Base-by-base conservation (phyloP, 2,329 filamentous ascomycete species). In the Nothomitra cinnamomea region DNA sequence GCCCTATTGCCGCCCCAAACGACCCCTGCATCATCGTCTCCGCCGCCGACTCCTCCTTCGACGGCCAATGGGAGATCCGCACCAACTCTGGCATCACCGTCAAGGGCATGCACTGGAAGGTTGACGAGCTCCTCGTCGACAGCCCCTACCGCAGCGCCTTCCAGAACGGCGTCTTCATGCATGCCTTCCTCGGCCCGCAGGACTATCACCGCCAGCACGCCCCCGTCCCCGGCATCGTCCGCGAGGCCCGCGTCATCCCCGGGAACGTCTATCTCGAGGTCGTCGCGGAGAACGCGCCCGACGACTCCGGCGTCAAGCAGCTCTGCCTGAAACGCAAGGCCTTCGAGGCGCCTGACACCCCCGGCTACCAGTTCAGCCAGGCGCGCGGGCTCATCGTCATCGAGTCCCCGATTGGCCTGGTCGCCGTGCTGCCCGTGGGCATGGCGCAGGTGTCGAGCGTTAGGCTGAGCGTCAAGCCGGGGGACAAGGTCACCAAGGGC, bases 391-490 rank as follows among this genome's bases (percentile, higher is more conserved):
- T 67, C 21, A 57, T 71, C 1, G 53, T 72, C n/a, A 65, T 72
- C 12, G 63, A 71, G 0, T 67, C 64, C 3, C 56, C 62, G 0
- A 55, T 66, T 12, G 68, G 69, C 1, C 57, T 64, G 17, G 68
- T 72, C 3, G 70, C 67, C 1, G 61, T 72, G 17, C 52, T 72
- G 24, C 69, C 69, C 0, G 67, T 72, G 52, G 69, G 69, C 7
- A 72, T 72, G 69, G 69, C 67, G 3, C 64, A 67, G 28, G 66
- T 72, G 0, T 71, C 69, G 1, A 70, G 67, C 2, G 66, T 72
- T 2, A 61, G 62, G 21, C 42, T 69, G 15, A 63, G 61, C 45
- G 52, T 60, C 10, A 57, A 58, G 25, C 43, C 56, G 32, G 65
- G 58, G 0, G 56, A 61, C 15, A 24, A 25, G 1, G 4, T 69